Conservation (phyloP, 495 filamentous ascomycete genomes). For the Chaetomium tenue region DNA sequence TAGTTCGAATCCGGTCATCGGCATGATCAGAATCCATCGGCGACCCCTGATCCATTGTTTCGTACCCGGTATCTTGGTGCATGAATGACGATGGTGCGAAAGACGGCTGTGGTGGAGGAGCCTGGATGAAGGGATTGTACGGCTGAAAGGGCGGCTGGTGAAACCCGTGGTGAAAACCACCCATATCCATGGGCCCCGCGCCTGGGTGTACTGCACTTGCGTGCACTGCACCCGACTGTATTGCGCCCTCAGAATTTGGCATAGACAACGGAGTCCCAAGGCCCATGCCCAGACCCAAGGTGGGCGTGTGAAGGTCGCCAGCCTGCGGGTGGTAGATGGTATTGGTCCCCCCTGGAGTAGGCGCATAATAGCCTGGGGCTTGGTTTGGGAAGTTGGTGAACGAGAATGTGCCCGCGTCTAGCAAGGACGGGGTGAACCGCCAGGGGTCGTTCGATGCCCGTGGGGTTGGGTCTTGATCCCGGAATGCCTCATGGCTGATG, state of each 20-base stretch:
- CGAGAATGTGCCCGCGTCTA: conserved; percentile 79
- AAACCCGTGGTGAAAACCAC: conserved; percentile 55
- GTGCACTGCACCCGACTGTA: conserved; percentile 46
- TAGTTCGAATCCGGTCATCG: conserved; percentile 49
- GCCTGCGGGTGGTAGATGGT: conserved; percentile 78
- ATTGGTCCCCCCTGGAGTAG: conserved; percentile 81
- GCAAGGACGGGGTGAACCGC: conserved; percentile 80
- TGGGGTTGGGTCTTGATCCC: conserved; percentile 78
- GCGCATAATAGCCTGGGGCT: conserved; percentile 80
- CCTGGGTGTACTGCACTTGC: conserved; percentile 56
- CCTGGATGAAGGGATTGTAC: conserved; percentile 68
- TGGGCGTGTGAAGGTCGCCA: conserved; percentile 87
- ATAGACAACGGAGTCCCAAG: conserved; percentile 84
- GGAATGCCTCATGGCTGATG: conserved; percentile 53
- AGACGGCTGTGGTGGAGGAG: conserved; percentile 52
- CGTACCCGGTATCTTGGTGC: conserved; percentile 72
- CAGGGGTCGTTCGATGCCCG: conserved; percentile 72
- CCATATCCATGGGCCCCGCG: conserved; percentile 55
- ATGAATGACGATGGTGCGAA: conserved; percentile 81
- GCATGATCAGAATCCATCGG: conserved; percentile 53
- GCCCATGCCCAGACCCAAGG: conserved; percentile 57
- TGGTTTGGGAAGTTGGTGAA: conserved; percentile 78
- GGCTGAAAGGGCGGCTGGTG: conserved; percentile 68
- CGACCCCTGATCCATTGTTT: conserved; percentile 70
- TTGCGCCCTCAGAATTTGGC: conserved; percentile 60